phyloP scores from a whole-genome alignment of 2,329 filamentous ascomycete genomes.

The Didymella keratinophila region DNA sequence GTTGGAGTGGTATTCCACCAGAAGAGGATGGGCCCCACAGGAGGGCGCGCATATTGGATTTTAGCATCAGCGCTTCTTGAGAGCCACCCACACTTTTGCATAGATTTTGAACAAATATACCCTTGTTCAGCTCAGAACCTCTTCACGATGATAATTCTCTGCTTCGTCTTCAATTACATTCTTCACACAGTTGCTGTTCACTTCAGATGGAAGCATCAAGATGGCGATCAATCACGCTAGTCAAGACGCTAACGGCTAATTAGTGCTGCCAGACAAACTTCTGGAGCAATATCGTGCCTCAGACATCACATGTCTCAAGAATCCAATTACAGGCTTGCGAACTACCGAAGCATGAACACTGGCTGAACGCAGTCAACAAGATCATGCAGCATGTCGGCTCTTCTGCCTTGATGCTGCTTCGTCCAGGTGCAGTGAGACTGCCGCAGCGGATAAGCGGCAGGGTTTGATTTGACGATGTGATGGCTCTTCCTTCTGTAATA shows the following conservation, averaged over 20 bases:
- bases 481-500: conserved; percentile 31
- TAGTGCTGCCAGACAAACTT: neutral
- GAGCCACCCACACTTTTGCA: neutral
- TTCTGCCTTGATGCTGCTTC: neutral
- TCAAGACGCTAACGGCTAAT: conserved; percentile 2
- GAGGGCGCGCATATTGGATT: neutral
- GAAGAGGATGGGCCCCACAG: neutral
- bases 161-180: neutral
- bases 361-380: neutral
- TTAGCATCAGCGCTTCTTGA: neutral
- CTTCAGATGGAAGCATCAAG: too few relatives aligned
- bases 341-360: neutral
- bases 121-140: neutral
- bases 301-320: conserved; percentile 31
- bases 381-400: neutral
- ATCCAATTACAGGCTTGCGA: conserved; percentile 4
- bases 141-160: neutral
- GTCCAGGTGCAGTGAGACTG: neutral
- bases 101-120: neutral
- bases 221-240: neutral
- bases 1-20: neutral
- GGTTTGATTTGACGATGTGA: conserved; percentile 19
- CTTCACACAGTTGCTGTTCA: too few relatives aligned
- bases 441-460: conserved; percentile 10
- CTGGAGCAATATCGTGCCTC: conserved; percentile 10